These are phyloP conservation scores for Penicillium simplicissimum DNA, from an alignment of 495 filamentous ascomycete genomes.

Conservation along the genomic window DNA sequence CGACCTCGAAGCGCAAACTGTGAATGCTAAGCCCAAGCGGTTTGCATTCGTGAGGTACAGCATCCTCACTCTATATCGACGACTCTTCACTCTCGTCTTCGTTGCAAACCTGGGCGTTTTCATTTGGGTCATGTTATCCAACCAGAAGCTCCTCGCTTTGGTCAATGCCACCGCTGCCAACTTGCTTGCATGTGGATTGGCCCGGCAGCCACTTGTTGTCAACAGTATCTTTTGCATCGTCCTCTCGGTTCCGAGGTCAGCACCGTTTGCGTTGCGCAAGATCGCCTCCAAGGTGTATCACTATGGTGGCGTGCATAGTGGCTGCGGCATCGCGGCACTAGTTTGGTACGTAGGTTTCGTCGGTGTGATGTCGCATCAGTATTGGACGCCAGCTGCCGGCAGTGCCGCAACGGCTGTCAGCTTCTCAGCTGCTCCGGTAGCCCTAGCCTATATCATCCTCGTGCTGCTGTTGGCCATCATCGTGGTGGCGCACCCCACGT, in stretches of 20 bases:
- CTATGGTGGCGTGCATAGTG: conserved; percentile 75
- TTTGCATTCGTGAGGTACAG: conserved; percentile 39
- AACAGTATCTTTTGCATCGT: conserved; percentile 68
- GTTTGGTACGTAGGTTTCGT: conserved; percentile 69
- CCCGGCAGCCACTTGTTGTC: conserved; percentile 74
- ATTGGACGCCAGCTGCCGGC: conserved; percentile 25
- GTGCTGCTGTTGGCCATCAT: conserved; percentile 45
- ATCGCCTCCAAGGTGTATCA: conserved; percentile 74
- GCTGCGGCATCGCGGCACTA: conserved; percentile 65
- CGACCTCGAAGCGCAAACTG: conserved; percentile 46
- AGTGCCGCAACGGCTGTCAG: conserved; percentile 16
- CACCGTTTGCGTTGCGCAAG: conserved; percentile 63
- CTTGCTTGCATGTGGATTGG: conserved; percentile 55
- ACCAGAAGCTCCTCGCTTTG: conserved; percentile 38
- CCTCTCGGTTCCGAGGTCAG: conserved; percentile 56
- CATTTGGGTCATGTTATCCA: conserved; percentile 38
- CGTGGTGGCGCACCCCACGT: conserved; percentile 43
- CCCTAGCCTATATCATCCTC: conserved; percentile 43
- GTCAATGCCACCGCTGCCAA: conserved; percentile 56
- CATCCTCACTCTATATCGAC: conserved; percentile 49
- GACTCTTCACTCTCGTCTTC: conserved; percentile 55
- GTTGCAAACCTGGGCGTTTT: conserved; percentile 54
- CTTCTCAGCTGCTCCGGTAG: conserved; percentile 35
- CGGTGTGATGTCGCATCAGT: conserved; percentile 50
- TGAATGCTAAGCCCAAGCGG: conserved; percentile 28